phyloP scores from a whole-genome alignment of 768 basidiomycete species.

The Rhizopogon salebrosus region DNA sequence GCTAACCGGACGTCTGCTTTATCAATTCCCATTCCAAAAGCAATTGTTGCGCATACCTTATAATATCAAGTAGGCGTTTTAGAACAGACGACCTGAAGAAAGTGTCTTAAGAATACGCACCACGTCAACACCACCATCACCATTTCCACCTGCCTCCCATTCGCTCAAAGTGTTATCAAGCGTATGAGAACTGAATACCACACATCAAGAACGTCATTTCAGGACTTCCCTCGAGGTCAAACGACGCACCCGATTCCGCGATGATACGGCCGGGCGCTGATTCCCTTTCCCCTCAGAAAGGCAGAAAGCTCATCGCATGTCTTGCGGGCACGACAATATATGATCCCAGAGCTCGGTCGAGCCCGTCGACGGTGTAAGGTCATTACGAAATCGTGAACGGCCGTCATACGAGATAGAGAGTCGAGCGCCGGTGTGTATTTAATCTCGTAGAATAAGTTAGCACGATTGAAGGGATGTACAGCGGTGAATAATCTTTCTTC shows the following conservation, averaged over 20 bases:
- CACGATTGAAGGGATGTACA: constrained; percentile 75
- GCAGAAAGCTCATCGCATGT: constrained; percentile 64
- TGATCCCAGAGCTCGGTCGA: constrained; percentile 60
- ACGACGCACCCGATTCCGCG: constrained; percentile 52
- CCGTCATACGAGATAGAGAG: constrained; percentile 50
- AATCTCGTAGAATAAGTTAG: constrained; percentile 79
- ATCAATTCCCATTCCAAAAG: constrained; percentile 86
- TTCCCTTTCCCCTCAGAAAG: constrained; percentile 60
- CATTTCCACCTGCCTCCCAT: constrained; percentile 53
- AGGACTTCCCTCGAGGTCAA: neutral
- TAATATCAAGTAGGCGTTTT: neutral
- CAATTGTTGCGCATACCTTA: constrained; percentile 75
- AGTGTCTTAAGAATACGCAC: constrained; percentile 32
- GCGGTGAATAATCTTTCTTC: constrained; percentile 53
- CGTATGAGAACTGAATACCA: constrained; percentile 32
- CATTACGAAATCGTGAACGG: constrained; percentile 62
- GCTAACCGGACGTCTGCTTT: constrained; percentile 68
- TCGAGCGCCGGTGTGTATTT: constrained; percentile 56
- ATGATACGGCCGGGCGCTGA: constrained; percentile 72
- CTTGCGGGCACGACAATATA: constrained; percentile 68
- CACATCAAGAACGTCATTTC: neutral
- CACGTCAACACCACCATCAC: constrained; percentile 54
- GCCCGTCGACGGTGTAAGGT: constrained; percentile 56
- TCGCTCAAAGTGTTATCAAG: constrained; percentile 53
- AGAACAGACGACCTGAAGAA: neutral